These are phyloP conservation scores for Fraxinus quadrangulata DNA, from an alignment of 257 asterid species.

Conservation along the genomic window DNA sequence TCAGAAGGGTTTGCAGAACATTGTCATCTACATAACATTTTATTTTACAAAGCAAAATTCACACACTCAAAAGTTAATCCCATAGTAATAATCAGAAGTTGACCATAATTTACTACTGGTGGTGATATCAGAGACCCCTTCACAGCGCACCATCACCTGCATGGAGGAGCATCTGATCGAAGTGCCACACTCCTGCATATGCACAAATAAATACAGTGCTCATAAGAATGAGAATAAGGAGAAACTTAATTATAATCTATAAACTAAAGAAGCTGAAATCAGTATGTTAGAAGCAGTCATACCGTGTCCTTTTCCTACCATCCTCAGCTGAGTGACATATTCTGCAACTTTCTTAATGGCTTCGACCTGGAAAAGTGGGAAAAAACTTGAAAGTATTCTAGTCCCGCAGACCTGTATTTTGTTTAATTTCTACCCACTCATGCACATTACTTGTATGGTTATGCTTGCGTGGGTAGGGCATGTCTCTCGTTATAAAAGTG, in stretches of 20 bases:
- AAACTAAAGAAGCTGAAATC: background rate
- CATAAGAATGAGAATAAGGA: no score
- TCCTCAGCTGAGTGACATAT: constrained; percentile 42
- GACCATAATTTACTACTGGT: background rate
- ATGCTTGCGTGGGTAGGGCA: no score
- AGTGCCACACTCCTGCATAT: constrained; percentile 56
- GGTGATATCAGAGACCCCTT: background rate
- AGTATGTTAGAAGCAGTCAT: background rate
- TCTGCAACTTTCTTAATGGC: constrained; percentile 40
- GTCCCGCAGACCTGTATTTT: no score
- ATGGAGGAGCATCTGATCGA: constrained; percentile 50
- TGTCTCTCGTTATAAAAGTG: no score
- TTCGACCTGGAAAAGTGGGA: constrained; percentile 30
- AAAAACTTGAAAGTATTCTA: no score
- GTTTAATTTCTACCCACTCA: no score
- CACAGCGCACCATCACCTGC: constrained; percentile 28
- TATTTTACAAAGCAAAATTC: background rate
- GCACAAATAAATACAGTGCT: background rate
- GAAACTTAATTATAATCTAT: no score
- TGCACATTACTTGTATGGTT: no score
- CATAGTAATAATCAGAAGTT: background rate
- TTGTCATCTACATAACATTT: background rate
- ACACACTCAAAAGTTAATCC: background rate
- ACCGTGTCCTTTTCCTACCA: constrained; percentile 46
- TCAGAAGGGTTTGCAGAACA: background rate